These are phyloP conservation scores for Amanita muscaria DNA, from an alignment of 768 basidiomycete genomes.

Conservation along the genomic window DNA sequence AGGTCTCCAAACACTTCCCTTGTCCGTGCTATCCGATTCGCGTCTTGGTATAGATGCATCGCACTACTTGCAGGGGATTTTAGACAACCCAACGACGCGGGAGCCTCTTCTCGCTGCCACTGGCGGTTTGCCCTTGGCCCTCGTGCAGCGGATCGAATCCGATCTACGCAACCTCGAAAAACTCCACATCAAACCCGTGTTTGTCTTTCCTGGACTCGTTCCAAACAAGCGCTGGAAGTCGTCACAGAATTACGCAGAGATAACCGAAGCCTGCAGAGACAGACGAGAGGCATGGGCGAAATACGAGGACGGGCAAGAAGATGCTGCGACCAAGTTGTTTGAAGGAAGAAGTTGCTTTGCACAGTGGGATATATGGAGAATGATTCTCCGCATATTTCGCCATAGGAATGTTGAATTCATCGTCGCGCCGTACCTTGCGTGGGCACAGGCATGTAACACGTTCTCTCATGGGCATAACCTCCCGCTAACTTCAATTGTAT, in stretches of 20 bases:
- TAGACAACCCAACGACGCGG: constrained; percentile 64
- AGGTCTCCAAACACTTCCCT: constrained; percentile 73
- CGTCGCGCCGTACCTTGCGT: constrained; percentile 90
- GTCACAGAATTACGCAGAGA: constrained; percentile 45
- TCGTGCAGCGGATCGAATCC: constrained; percentile 81
- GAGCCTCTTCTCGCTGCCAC: constrained; percentile 93
- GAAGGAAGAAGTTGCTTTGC: constrained; percentile 62
- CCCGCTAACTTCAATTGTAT: no score
- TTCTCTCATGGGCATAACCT: constrained; percentile 6
- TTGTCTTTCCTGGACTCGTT: constrained; percentile 87
- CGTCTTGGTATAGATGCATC: constrained; percentile 96
- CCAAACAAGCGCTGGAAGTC: constrained; percentile 70
- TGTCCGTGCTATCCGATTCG: constrained; percentile 78
- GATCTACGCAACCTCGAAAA: constrained; percentile 89
- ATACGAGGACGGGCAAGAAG: constrained; percentile 89
- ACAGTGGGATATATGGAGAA: constrained; percentile 92
- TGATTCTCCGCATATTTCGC: constrained; percentile 86
- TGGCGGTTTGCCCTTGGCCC: constrained; percentile 86
- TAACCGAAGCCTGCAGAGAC: constrained; percentile 65
- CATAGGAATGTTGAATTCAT: constrained; percentile 94
- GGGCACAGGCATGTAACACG: constrained; percentile 75
- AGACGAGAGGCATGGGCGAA: constrained; percentile 83
- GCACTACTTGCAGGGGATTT: constrained; percentile 76
- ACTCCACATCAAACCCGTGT: constrained; percentile 94
- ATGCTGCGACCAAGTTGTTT: constrained; percentile 78